A percentile compares a stretch with the other conserved stretches of the same genome.
These are phyloP conservation scores for Xylaria arbuscula DNA, from an alignment of 2,329 filamentous ascomycete genomes.

Conservation along the genomic window DNA sequence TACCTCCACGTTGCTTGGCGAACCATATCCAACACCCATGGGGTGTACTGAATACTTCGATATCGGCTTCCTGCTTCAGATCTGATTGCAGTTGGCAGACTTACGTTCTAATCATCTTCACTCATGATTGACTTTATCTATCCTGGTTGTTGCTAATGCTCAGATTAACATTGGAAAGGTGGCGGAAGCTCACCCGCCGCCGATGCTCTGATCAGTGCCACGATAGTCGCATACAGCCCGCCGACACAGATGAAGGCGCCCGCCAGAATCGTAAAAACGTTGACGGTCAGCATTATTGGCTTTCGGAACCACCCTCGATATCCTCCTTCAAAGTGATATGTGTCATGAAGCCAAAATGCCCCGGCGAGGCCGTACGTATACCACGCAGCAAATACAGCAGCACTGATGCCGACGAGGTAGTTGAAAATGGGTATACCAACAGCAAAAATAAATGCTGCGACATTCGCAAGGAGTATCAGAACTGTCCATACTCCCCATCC, in stretches of 20 bases:
- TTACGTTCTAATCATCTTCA: too few relatives aligned
- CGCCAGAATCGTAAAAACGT: conserved; percentile 56
- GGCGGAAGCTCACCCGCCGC: conserved; percentile 42
- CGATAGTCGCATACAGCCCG: conserved; percentile 62
- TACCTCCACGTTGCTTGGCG: too few relatives aligned
- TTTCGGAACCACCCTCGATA: conserved; percentile 52
- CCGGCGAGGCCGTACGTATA: conserved; percentile 65
- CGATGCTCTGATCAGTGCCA: conserved; percentile 45
- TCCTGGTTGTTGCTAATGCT: not conserved
- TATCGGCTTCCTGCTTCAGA: too few relatives aligned
- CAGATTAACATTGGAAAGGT: conserved; percentile 46
- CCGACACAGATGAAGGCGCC: conserved; percentile 62
- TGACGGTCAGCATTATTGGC: conserved; percentile 54
- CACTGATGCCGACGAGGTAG: conserved; percentile 63
- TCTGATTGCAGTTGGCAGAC: not conserved
- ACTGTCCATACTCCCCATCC: conserved; percentile 61
- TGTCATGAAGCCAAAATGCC: conserved; percentile 64
- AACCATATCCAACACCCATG: too few relatives aligned
- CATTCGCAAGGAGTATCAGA: conserved; percentile 59
- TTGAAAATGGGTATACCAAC: conserved; percentile 65
- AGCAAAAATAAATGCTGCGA: conserved; percentile 56
- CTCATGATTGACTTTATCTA: too few relatives aligned
- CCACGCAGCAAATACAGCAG: conserved; percentile 64
- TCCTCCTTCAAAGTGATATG: conserved; percentile 57
- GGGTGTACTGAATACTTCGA: too few relatives aligned